Conservation (phyloP, 352 stramenopile genomes). For the Phytophthora pini region DNA sequence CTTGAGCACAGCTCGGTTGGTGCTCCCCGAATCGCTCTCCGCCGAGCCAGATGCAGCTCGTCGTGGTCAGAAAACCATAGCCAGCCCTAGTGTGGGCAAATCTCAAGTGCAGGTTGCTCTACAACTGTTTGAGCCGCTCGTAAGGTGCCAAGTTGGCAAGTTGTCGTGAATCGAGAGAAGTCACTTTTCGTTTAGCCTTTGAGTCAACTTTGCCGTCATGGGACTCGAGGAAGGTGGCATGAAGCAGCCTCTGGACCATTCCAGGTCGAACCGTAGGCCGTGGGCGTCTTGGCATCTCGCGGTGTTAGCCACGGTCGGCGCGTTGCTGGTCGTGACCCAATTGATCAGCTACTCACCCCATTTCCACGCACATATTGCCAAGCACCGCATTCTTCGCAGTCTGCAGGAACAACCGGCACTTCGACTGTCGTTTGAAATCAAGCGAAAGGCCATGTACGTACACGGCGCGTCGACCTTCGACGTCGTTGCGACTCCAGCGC, state of each 20-base stretch:
- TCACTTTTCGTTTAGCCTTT: conserved; percentile 29
- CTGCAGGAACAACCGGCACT: conserved; percentile 45
- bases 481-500: conserved; percentile 40
- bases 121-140: conserved; percentile 19
- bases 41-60: conserved; percentile 13
- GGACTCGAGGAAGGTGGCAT: conserved; percentile 12
- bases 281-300: conserved; percentile 30
- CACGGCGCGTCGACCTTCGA: conserved; percentile 44
- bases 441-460: conserved; percentile 49
- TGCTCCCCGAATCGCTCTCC: conserved; percentile 34
- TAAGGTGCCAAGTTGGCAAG: not conserved
- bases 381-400: conserved; percentile 48
- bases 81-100: conserved; percentile 24
- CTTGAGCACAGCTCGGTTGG: conserved; percentile 22
- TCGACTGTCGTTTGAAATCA: conserved; percentile 45
- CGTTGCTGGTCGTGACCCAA: conserved; percentile 28
- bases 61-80: conserved; percentile 17
- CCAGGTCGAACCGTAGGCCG: conserved; percentile 1
- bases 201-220: conserved; percentile 17
- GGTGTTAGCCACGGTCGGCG: conserved; percentile 6
- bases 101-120: conserved; percentile 9
- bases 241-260: conserved; percentile 8
- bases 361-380: conserved; percentile 45
- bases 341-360: conserved; percentile 38
- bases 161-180: not conserved